phyloP scores from a whole-genome alignment of 768 basidiomycete genomes.

The Amanita exitialis region DNA sequence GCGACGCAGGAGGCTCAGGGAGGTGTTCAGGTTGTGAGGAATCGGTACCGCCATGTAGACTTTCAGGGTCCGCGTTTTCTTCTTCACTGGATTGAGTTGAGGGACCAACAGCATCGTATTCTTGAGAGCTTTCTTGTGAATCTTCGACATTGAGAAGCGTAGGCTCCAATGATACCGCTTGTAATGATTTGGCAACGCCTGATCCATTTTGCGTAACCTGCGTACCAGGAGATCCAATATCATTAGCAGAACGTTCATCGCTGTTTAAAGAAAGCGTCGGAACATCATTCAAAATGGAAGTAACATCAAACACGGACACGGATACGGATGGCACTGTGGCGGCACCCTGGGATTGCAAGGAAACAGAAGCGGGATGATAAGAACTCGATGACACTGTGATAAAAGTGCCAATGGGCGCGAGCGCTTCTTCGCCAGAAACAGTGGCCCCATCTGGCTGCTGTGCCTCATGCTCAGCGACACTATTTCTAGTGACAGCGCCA shows the following conservation, averaged over 20 bases:
- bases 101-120: neutral
- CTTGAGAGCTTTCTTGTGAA: conserved; percentile 9
- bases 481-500: neutral
- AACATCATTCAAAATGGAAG: conserved; percentile 22
- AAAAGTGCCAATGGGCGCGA: neutral
- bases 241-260: conserved; percentile 36
- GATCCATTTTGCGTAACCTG: conserved; percentile 18
- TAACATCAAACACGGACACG: conserved; percentile 41
- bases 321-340: conserved; percentile 23
- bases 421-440: neutral
- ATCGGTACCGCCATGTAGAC: conserved; percentile 10
- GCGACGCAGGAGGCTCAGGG: conserved; percentile 52
- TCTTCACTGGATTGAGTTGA: conserved; percentile 9
- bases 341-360: conserved; percentile 21
- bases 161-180: conserved; percentile 38
- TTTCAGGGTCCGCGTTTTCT: conserved; percentile 7
- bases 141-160: conserved; percentile 39
- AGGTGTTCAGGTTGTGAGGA: conserved; percentile 32
- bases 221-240: conserved; percentile 32
- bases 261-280: conserved; percentile 25
- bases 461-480: conserved; percentile 2
- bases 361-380: conserved; percentile 11
- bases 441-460: conserved; percentile 3
- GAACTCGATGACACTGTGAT: neutral
- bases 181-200: conserved; percentile 22